Evolutionary conservation across 1,284 basidiomycete genomes (phyloP).

Genomic region (Tilletia caries): DNA sequence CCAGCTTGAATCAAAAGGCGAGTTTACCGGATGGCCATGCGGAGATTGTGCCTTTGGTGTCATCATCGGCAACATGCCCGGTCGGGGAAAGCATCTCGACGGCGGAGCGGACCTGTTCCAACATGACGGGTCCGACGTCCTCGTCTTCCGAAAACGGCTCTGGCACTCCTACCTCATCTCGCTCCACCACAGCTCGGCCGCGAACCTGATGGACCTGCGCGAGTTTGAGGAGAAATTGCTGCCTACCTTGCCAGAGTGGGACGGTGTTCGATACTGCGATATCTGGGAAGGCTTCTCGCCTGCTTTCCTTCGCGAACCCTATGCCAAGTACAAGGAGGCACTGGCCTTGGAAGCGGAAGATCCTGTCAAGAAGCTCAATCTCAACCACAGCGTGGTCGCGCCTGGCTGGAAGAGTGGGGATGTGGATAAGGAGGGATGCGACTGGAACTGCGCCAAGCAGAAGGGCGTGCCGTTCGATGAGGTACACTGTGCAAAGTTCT

Average conservation of each 20-base stretch:
- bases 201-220: constrained; percentile 14
- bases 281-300: constrained; percentile 15
- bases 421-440: constrained; percentile 14
- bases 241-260: constrained; percentile 15
- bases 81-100: background rate
- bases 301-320: constrained; percentile 11
- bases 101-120: constrained; percentile 8
- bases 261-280: constrained; percentile 15
- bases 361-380: no score
- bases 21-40: constrained; percentile 12
- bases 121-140: constrained; percentile 10
- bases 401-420: constrained; percentile 9
- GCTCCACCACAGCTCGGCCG: constrained; percentile 13
- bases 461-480: constrained; percentile 13
- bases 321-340: constrained; percentile 4
- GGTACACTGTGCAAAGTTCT: constrained; percentile 14
- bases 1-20: background rate
- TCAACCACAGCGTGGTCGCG: constrained; percentile 11
- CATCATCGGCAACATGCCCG: background rate
- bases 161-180: constrained; percentile 14
- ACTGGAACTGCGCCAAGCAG: constrained; percentile 12
- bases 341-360: background rate
- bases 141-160: constrained; percentile 12
- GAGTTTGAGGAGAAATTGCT: constrained; percentile 17
- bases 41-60: constrained; percentile 13